A percentile compares a stretch with the other conserved stretches of the same genome.
phyloP scores from a whole-genome alignment of 129 eudicot genomes.

The Ambrosia trifida region DNA sequence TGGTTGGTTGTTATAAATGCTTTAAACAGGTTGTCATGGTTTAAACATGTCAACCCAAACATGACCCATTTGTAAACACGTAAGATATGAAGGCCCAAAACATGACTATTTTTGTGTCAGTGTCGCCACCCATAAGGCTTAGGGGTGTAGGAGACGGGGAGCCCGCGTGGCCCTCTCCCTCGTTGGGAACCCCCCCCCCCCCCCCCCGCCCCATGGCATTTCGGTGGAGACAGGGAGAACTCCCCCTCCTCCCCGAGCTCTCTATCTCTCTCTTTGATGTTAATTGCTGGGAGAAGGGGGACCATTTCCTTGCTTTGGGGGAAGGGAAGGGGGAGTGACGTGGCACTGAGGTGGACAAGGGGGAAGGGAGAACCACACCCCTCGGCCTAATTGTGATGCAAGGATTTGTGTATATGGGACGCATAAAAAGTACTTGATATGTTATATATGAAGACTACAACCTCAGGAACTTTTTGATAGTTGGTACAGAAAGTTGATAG shows the following conservation, averaged over 20 bases:
- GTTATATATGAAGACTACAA: conserved; percentile 22
- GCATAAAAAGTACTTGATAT: neutral
- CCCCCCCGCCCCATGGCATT: too few relatives aligned
- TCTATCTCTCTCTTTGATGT: too few relatives aligned
- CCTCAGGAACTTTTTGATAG: conserved; percentile 85
- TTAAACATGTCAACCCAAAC: neutral
- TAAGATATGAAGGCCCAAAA: neutral
- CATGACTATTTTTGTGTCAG: neutral
- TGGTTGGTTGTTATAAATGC: neutral
- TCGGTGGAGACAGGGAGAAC: too few relatives aligned
- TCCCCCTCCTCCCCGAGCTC: too few relatives aligned
- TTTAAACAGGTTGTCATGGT: neutral
- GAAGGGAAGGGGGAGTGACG: too few relatives aligned
- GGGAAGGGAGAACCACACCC: too few relatives aligned
- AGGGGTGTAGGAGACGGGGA: too few relatives aligned
- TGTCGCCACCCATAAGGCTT: neutral
- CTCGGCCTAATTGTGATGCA: neutral
- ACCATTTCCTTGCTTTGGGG: too few relatives aligned
- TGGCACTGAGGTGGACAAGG: too few relatives aligned
- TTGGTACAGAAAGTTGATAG: conserved; percentile 72
- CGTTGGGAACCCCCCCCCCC: too few relatives aligned
- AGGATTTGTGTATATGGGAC: neutral
- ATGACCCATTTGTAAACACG: neutral
- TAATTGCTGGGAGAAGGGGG: too few relatives aligned
- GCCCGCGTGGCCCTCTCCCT: too few relatives aligned